Evolutionary conservation across 179 eudicot genomes (phyloP), one percentile per base, ranked within the genome.

Genomic region (Beta macrorhiza): DNA sequence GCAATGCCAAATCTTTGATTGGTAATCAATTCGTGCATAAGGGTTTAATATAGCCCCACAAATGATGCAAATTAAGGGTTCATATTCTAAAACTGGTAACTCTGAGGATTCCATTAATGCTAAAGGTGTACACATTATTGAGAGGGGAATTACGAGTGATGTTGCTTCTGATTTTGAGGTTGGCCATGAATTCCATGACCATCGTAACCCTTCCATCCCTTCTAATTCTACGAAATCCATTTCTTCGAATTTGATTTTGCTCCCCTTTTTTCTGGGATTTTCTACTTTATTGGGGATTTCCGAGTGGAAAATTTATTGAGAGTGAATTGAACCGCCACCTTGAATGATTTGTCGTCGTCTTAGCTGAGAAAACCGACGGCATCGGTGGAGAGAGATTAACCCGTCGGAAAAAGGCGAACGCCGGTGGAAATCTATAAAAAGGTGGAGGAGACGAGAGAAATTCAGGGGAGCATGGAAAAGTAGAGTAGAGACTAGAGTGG

Each of bases 151-250:
- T 9, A 90, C 89, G 0, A 94, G 87, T 44, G 91, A 80, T 2
- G 81, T 7, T 0, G 90, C 85, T 75, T 87, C 94, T 22, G 93
- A 51, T 76, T 87, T 90, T 0, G 98, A 83, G 3, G 82, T 79
- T 10, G 99, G 99, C 99, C 99, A 97, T 65, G 98, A 87, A 64
- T 93, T 93, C 98, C 97, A 97, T n/a, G 99, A 62, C 99, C 98
- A 94, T 1, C 99, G 88, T 10, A 97, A 86, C 25, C 98, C 99
- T 76, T 97, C 99, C 74, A 89, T 94, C 10, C 93, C 95, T 78
- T 97, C 99, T 73, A 93, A 76, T 59, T 97, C 99, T 5, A 87
- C 73, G 80, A 93, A 91, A 83, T 93, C 97, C 97, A 93, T 75
- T 25, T 12, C 9, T 94, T 59, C 77, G 7, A 0, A 64, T 22